Percentiles rank a stretch among this genome's conserved stretches.
Evolutionary conservation across 176 grass and related monocot species (phyloP).

Genomic region (Alopecurus myosuroides): DNA sequence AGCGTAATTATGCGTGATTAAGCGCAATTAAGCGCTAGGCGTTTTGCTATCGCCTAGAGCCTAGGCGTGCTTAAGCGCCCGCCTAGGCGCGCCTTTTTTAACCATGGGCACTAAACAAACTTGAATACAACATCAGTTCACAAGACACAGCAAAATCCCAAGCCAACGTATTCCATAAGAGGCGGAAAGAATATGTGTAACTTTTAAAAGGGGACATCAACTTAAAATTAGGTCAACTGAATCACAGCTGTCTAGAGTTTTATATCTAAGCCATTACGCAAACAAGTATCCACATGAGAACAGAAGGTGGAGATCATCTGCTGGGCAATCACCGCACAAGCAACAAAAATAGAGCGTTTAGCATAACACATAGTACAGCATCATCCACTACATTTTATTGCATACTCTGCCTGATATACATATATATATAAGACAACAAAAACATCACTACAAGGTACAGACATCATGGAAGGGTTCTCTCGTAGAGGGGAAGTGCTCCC

Average conservation of each 20-base stretch:
- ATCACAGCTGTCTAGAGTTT: not conserved
- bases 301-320: not conserved
- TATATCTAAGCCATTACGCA: not conserved
- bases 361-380: not conserved
- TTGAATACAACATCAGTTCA: not conserved
- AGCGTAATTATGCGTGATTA: too few species aligned
- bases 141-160: not conserved
- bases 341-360: not conserved
- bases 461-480: conserved; percentile 67
- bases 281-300: not conserved
- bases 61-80: too few species aligned
- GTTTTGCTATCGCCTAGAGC: too few species aligned
- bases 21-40: too few species aligned
- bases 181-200: not conserved
- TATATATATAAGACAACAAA: not conserved
- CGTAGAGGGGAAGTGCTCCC: conserved; percentile 74
- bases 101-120: not conserved
- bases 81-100: too few species aligned
- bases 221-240: not conserved
- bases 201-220: not conserved
- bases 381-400: conserved; percentile 25
- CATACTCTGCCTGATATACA: conserved; percentile 6
- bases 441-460: not conserved
- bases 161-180: not conserved
- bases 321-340: not conserved